Base-by-base conservation (phyloP, 148 eudicot species). In the Beta vulgaris region DNA sequence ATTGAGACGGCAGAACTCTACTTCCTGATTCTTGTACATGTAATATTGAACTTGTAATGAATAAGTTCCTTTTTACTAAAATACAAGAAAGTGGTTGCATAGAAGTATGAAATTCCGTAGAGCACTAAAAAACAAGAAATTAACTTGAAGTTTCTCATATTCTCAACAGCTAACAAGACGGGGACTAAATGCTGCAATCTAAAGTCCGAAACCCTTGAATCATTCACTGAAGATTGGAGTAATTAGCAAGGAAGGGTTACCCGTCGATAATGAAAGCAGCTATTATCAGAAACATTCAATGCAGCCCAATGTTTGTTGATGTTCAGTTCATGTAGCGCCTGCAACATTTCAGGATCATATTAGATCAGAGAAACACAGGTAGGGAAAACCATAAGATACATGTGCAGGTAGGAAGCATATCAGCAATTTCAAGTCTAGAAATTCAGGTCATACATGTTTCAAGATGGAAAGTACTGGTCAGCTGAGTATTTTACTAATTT, bases 261-360 rank as follows among this genome's bases (percentile, higher is more conserved):
- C 70, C 88, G 77, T 32, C 91, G 95, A 86, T 88, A 91, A 76
- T 91, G 98, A 81, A 91, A 93, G 79, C 92, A 91, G 65, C 93
- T 91, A 82, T 82, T 91, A 80, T 93, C 97, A 72, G 98, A 85
- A 74, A 90, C 87, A 80, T 93, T 89, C 76, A 91, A 83, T 34
- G 86, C 86, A 80, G 89, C 91, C 97, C 97, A 93, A 35, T 84
- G 85, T 79, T 82, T 87, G 80, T 82, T 87, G 63, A 64, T 79
- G 31, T 78, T 78, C 60, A 93, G 76, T 85, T 93, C 93, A 53
- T 76, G 74, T 46, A 87, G 75, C 61, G 87, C 85, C 98, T 93
- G 86, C 58, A 67, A n/a, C 48, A 46, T 25, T 34, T 44, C 14
- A 76, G 44, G 68, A 54, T 23, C 37, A 69, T 7, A 64, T 66